Percentiles rank a stretch among this genome's conserved stretches.
Evolutionary conservation across 2,329 filamentous ascomycete species (phyloP).

Genomic region (Cladosporium cucumerinum): DNA sequence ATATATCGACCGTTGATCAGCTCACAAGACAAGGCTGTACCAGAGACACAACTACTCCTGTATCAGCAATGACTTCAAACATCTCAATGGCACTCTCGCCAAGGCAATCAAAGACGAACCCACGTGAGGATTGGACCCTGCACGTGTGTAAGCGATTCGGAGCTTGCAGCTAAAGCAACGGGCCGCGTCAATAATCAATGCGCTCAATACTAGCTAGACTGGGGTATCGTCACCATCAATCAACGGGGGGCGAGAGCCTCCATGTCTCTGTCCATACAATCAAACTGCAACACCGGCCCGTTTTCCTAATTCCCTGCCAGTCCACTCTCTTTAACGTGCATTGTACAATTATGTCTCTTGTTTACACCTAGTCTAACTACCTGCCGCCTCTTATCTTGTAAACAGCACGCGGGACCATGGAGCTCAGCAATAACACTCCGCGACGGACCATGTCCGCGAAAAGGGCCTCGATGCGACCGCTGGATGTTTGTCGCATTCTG

Average conservation of each 20-base stretch:
- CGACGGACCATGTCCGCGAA: conserved; percentile 14
- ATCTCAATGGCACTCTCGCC: not conserved
- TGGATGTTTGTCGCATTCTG: conserved; percentile 19
- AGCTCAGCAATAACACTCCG: conserved; percentile 4
- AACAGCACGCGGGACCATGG: not conserved
- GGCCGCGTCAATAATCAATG: conserved; percentile 6
- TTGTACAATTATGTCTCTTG: conserved; percentile 7
- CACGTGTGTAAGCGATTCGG: not conserved
- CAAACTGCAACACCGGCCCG: conserved; percentile 10
- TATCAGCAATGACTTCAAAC: not conserved
- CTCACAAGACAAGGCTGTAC: not conserved
- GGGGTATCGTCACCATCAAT: conserved; percentile 5
- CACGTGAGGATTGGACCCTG: not conserved
- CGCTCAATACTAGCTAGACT: not conserved
- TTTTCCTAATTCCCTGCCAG: conserved; percentile 2
- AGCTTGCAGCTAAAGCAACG: conserved; percentile 1
- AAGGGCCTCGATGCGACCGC: conserved; percentile 11
- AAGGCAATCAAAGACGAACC: not conserved
- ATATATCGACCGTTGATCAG: not conserved
- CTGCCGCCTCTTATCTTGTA: not conserved
- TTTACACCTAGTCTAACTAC: not conserved
- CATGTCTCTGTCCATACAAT: conserved; percentile 2
- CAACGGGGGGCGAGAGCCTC: conserved; percentile 7
- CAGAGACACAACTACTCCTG: not conserved
- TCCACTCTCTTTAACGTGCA: not conserved